Conservation (phyloP, 2,329 filamentous ascomycete genomes). For the Dactylellina leptospora region DNA sequence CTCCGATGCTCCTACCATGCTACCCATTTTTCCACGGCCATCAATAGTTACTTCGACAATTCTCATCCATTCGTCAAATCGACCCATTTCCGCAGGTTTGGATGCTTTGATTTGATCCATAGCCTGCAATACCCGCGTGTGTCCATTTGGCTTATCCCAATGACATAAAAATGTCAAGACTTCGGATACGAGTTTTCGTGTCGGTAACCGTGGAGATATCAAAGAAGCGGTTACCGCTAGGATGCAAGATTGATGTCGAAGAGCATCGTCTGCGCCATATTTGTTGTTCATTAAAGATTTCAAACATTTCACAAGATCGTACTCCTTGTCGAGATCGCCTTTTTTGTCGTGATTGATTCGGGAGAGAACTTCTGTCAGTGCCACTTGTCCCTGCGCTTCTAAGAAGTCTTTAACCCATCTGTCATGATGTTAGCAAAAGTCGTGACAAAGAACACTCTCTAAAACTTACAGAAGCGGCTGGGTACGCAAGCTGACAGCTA, state of each 20-base stretch:
- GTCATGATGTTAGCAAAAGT: constrained; percentile 22
- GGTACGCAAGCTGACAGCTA: constrained; percentile 92
- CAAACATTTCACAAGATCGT: constrained; percentile 96
- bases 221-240: constrained; percentile 86
- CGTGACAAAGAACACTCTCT: neutral
- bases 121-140: constrained; percentile 90
- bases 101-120: constrained; percentile 85
- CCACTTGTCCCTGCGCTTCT: constrained; percentile 95
- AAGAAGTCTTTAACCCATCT: constrained; percentile 97
- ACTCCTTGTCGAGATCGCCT: constrained; percentile 87
- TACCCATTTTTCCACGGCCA: constrained; percentile 98
- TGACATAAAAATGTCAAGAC: constrained; percentile 95
- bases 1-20: constrained; percentile 93
- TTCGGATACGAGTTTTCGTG: constrained; percentile 92
- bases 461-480: constrained; percentile 74
- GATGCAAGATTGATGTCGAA: constrained; percentile 88
- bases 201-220: constrained; percentile 87
- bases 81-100: constrained; percentile 87
- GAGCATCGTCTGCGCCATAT: constrained; percentile 94
- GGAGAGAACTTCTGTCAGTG: constrained; percentile 88
- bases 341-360: constrained; percentile 84
- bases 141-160: constrained; percentile 87
- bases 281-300: constrained; percentile 99
- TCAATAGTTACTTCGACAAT: constrained; percentile 97
- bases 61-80: constrained; percentile 98